Evolutionary conservation across 164 flowering plant genomes (phyloP), one percentile per base, ranked within the genome.

Genomic region (Dillenia turbinata): DNA sequence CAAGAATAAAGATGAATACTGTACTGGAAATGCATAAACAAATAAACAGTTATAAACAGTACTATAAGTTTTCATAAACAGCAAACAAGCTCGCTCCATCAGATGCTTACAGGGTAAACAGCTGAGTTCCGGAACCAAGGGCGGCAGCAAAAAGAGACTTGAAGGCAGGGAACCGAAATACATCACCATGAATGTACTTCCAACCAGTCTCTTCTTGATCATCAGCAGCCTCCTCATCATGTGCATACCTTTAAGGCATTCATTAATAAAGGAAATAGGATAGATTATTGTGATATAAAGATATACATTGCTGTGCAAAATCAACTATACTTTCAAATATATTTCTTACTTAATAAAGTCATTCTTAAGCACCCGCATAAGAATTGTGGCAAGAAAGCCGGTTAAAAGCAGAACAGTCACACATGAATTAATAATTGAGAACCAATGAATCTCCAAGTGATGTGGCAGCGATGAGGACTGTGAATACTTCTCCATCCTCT

Each of bases 101-200:
- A 19, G 22, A 19, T 57, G 44, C 86, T 80, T 78, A 83, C 87
- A 83, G 73, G 17, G 77, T 65, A 44, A 83, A 71, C 51, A 83
- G 67, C 73, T 83, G 87, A 33, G 79, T 73, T 19, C 87, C 87
- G 64, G 79, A 78, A 56, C 84, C 87, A 59, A 80, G 75, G 22
- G 78, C 71, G 3, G 85, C 87, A 12, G 85, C 73, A 61, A 83
- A 71, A 52, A 83, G 49, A 12, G 81, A 80, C 62, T 83, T 83
- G 72, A 71, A 63, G 61, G 74, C 78, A 9, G 84, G 87, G 62
- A 57, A 83, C 40, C 87, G 73, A n/a, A 83, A 83, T 19, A 83
- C 87, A 75, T 83, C 84, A 16, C 83, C 84, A 65, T 83, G 87
- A 46, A 78, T 80, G 73, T 83, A 80, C 73, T 80, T 80, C 87